A percentile compares a stretch with the other conserved stretches of the same genome.
phyloP scores from a whole-genome alignment of 345 rosid species.

The Eucalyptus camaldulensis region DNA sequence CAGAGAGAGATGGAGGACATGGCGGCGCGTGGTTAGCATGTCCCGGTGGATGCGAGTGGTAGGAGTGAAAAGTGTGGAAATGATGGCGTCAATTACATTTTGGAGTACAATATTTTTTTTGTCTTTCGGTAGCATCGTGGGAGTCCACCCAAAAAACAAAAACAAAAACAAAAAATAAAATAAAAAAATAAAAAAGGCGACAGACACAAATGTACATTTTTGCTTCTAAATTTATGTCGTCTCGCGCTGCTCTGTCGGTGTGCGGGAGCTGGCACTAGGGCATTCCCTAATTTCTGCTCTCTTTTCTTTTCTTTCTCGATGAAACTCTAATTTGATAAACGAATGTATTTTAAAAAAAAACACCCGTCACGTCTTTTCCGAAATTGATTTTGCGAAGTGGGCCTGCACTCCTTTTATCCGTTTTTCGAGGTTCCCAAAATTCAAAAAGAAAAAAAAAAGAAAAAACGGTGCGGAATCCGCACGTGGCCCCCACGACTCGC shows the following conservation, averaged over 20 bases:
- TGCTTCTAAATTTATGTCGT: background rate
- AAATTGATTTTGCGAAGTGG: background rate
- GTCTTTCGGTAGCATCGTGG: background rate
- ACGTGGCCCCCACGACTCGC: background rate
- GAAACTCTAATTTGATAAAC: background rate
- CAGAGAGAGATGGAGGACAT: background rate
- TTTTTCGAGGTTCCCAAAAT: background rate
- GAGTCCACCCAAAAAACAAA: background rate
- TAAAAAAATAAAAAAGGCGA: too few relatives aligned
- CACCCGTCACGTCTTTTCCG: background rate
- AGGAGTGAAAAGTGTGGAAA: background rate
- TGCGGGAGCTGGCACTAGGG: background rate
- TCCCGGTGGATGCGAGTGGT: background rate
- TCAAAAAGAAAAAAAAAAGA: too few relatives aligned
- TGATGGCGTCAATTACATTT: background rate
- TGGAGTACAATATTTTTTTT: background rate
- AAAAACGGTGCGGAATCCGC: background rate
- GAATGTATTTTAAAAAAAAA: background rate
- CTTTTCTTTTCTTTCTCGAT: background rate
- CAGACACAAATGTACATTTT: background rate
- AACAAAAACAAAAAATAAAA: too few relatives aligned
- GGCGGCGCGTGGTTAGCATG: background rate
- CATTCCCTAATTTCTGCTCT: background rate
- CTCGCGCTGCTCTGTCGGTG: background rate
- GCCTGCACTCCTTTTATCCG: background rate